These are phyloP conservation scores for Papiliotrema terrestris DNA, from an alignment of 1,284 basidiomycete species.

Conservation along the genomic window DNA sequence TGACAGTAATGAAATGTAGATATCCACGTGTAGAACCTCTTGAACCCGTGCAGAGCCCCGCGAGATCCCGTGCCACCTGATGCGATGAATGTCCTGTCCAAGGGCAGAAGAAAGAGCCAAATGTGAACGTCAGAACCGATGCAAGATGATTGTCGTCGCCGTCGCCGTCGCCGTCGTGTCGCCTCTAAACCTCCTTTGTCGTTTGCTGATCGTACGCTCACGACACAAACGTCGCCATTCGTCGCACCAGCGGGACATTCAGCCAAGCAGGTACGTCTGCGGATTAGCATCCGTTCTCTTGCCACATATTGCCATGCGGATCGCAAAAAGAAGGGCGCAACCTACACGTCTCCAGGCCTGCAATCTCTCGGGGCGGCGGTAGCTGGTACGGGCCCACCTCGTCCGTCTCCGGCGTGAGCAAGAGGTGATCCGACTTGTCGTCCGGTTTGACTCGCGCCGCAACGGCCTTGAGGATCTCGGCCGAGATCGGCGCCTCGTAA, in stretches of 20 bases:
- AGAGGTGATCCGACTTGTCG: constrained; percentile 90
- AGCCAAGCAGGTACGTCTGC: constrained; percentile 22
- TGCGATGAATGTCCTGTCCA: neutral
- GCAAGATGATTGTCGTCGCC: neutral
- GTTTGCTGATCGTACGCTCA: neutral
- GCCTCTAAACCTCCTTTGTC: neutral
- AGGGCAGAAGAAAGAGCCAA: neutral
- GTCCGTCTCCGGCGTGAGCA: constrained; percentile 89
- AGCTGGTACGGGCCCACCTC: constrained; percentile 72
- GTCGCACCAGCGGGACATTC: constrained; percentile 17
- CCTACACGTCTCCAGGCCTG: constrained; percentile 48
- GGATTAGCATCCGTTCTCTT: constrained; percentile 1
- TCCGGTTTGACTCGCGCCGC: constrained; percentile 89
- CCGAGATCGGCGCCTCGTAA: constrained; percentile 84
- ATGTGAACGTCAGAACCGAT: neutral
- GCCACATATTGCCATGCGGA: too few species aligned
- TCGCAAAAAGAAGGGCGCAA: too few species aligned
- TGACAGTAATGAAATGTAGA: neutral
- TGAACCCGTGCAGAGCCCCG: neutral
- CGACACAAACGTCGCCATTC: constrained; percentile 19
- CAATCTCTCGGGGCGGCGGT: constrained; percentile 45
- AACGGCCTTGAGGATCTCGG: constrained; percentile 93
- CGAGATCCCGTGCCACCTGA: neutral
- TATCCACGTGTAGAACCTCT: neutral
- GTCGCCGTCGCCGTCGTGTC: neutral